Evolutionary conservation across 208 protist species (phyloP).

Genomic region (Leishmania martiniquensis): DNA sequence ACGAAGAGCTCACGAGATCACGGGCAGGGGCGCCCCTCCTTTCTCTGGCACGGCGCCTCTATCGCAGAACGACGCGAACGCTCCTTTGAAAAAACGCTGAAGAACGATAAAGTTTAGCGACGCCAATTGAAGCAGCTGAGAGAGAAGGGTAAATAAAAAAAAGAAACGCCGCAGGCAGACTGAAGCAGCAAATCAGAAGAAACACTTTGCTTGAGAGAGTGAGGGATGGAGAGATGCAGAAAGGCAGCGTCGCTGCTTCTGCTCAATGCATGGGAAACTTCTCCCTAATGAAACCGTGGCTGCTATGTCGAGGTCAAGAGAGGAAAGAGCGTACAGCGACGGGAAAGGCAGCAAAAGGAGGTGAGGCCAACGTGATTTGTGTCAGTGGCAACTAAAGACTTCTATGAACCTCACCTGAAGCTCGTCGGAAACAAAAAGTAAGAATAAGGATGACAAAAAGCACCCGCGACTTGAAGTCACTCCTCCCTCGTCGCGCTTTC

Average conservation of each 20-base stretch:
- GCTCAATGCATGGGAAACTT: neutral
- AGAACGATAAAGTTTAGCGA: neutral
- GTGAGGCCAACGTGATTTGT: neutral
- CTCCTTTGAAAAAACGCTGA: neutral
- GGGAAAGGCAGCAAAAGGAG: conserved; percentile 32
- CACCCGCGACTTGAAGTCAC: neutral
- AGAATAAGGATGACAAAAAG: neutral
- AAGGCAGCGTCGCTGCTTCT: neutral
- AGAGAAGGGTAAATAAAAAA: neutral
- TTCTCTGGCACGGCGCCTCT: neutral
- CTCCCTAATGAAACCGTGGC: neutral
- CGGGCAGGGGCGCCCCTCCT: neutral
- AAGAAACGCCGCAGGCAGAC: neutral
- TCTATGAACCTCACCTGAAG: neutral
- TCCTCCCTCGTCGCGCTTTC: neutral
- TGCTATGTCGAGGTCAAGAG: no score
- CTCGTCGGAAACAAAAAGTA: no score
- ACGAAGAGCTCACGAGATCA: neutral
- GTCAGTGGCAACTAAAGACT: neutral
- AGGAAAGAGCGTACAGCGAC: neutral
- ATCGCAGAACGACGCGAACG: neutral
- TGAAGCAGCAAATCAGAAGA: neutral
- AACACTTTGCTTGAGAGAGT: neutral
- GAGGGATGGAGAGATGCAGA: neutral
- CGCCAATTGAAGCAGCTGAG: neutral